Evolutionary conservation across 805 yeast genomes (phyloP).

Genomic region (Candida glaebosa): DNA sequence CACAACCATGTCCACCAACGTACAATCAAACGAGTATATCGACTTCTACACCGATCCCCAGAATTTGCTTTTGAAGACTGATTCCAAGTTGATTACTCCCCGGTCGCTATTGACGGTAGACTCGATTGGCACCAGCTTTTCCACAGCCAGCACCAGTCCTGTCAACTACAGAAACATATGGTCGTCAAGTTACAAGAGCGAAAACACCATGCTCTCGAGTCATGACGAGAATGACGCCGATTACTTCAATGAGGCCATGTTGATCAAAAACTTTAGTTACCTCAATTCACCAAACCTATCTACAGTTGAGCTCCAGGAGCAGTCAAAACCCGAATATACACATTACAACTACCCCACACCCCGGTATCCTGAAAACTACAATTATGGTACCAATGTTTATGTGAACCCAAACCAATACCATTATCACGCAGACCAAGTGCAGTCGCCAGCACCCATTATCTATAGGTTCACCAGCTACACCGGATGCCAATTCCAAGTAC

Average conservation of each 20-base stretch:
- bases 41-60: not conserved
- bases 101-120: constrained; percentile 15
- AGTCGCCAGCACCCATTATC: not conserved
- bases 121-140: constrained; percentile 6
- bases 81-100: constrained; percentile 16
- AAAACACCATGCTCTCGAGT: not conserved
- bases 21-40: not conserved
- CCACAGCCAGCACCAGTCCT: constrained; percentile 6
- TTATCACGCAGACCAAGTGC: not conserved
- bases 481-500: constrained; percentile 15
- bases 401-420: not conserved
- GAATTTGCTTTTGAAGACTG: not conserved
- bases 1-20: not conserved
- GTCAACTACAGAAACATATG: constrained; percentile 16
- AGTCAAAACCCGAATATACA: not conserved
- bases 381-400: not conserved
- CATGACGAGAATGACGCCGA: not conserved
- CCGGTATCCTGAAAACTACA: not conserved
- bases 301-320: not conserved
- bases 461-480: constrained; percentile 11
- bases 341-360: not conserved
- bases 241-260: not conserved
- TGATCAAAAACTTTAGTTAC: not conserved
- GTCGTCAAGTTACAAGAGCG: constrained; percentile 12
- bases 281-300: not conserved